phyloP scores from a whole-genome alignment of 345 rosid species.

The Eucalyptus marginata region DNA sequence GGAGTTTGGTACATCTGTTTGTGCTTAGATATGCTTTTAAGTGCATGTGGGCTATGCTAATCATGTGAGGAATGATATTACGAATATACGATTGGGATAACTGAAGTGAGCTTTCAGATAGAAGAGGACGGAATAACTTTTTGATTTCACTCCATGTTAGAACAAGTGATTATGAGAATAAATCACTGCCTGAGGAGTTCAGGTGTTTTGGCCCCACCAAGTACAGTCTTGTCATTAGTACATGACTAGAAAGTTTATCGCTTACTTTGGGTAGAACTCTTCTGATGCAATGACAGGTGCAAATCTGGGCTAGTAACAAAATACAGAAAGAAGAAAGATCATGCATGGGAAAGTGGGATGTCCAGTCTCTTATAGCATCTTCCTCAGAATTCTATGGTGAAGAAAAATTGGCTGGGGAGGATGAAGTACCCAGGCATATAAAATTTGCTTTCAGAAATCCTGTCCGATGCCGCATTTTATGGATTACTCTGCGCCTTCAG shows the following conservation, averaged over 20 bases:
- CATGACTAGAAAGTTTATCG: not conserved
- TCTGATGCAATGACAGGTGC: conserved; percentile 39
- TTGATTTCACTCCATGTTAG: not conserved
- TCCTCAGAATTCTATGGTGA: conserved; percentile 71
- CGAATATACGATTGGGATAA: not conserved
- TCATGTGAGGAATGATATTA: not conserved
- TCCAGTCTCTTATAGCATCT: conserved; percentile 53
- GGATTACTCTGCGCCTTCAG: conserved; percentile 70
- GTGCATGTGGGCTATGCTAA: not conserved
- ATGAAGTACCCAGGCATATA: conserved; percentile 71
- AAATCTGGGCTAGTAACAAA: conserved; percentile 91
- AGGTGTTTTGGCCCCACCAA: not conserved
- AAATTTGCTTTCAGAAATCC: conserved; percentile 64
- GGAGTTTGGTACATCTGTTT: not conserved
- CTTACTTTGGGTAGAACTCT: not conserved
- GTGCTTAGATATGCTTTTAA: not conserved
- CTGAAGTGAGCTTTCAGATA: not conserved
- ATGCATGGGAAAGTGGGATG: conserved; percentile 88
- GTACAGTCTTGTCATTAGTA: not conserved
- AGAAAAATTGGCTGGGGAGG: conserved; percentile 33
- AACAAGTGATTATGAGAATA: not conserved
- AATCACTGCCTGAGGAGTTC: not conserved
- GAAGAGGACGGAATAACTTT: not conserved
- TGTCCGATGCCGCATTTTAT: conserved; percentile 79
- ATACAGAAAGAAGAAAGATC: conserved; percentile 79